Base-by-base conservation (phyloP, 768 basidiomycete genomes). In the Lactarius quietus region DNA sequence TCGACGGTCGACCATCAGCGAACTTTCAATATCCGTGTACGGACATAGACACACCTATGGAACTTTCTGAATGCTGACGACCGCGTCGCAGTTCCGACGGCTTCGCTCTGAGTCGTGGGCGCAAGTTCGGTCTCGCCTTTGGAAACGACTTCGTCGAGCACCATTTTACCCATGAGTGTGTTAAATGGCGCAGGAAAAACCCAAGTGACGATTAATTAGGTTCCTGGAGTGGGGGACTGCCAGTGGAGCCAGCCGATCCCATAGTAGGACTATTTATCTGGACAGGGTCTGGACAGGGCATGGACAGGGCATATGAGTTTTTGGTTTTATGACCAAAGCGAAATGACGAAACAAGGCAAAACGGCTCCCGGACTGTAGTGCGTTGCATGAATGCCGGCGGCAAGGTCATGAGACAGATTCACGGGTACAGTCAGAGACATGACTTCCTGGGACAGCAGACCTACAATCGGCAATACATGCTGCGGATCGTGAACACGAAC, bases 71-170 rank as follows among this genome's bases (percentile, higher is more conserved):
- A 12, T 33, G 36, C 18, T 9, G 68, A 53, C 0, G 18, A 53
- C n/a, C 18, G 57, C 26, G 43, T 12, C 55, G 7, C 9, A 7
- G 6, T n/a, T 28, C 12, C 1, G 36, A 10, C 29, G 18, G 6
- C 14, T 18, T 57, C 55, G 15, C 12, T 9, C 14, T 51, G 59
- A 23, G 39, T 36, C 7, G 20, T 8, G 9, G 39, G 26, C 28
- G 53, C 59, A 20, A 29, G 26, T 38, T 58, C 48, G 5, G 67
- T 26, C 39, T 57, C 65, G 29, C 26, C 43, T 28, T 66, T 62
- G 6, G 61, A 58, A 26, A 41, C 4, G 26, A 53, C 39, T 36
- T 23, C 57, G 0, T 14, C 18, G 28, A 52, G 48, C 20, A 41
- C 54, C 23, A 36, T 9, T 26, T 48, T 53, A 18, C n/a, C 52